Evolutionary conservation across 306 rosid genomes (phyloP), one percentile per base, ranked within the genome.

Genomic region (Glycine tomentella): DNA sequence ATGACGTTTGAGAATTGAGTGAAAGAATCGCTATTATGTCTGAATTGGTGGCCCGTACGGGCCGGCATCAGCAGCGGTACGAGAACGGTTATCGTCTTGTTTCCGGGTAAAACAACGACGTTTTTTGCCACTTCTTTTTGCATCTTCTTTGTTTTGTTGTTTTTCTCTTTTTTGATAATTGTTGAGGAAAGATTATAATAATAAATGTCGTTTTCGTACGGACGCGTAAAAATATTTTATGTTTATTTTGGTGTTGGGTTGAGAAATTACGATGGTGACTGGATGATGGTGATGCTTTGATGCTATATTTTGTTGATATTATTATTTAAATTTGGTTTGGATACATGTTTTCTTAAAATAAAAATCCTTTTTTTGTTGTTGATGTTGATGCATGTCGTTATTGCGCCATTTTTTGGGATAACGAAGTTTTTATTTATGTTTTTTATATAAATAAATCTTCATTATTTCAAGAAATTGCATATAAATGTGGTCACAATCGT

Each of bases 31-130:
- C 71, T 83, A 87, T 61, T 52, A 92, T 92, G 97, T 89, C 92
- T 86, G 93, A 84, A 72, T 82, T 92, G 84, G 97, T 92, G 83
- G 97, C 97, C 78, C 97, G 97, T 62, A 92, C 97, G 86, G 97
- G 97, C 80, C 94, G 97, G 80, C 93, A 83, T 75, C 97, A 87
- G 70, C 97, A 92, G 80, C 91, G 93, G 7, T 92, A 92, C 87
- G 93, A 92, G 86, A 75, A 80, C 49, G 97, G 97, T 48, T 89
- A 79, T 84, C 97, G 97, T 79, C 97, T 92, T 83, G 91, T 92
- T 62, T 89, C 97, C 16, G 97, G 97, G 97, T 92, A 89, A 77
- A 4, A 52, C 51, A 16, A 3, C 9, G 13, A 53, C 9, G 36
- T 31, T 40, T 16, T 8, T 38, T 4, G 42, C 42, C 10, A 13